Evolutionary conservation across 73 alveolate species (phyloP), one percentile per base, ranked within the genome.

Genomic region (Paramecium bursaria): DNA sequence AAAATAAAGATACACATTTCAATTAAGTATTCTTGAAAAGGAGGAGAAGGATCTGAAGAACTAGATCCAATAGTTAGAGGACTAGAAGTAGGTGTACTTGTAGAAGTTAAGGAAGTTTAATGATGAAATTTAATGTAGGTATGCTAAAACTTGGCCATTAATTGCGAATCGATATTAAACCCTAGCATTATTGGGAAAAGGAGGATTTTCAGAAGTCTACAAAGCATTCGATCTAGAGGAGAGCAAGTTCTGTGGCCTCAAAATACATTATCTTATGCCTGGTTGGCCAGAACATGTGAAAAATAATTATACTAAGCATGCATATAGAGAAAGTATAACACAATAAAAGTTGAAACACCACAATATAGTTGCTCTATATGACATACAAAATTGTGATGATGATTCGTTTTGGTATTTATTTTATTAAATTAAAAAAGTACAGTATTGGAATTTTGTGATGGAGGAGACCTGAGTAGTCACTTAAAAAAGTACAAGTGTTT

Each of bases 191-290:
- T 90, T 97, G 50, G 99, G 99, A 2, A 93, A 95, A 85, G 99
- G 99, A 11, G 99, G 99, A 2, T 96, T 95, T 74, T 91, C 98
- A 61, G 99, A 97, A 74, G 99, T 97, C 47, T 97, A 96, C 76
- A 95, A 94, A 87, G 99, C 98, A 0, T 97, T 88, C 75, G 99
- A 97, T 88, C 87, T 96, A 44, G 93, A 93, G 50, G 94, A 91
- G 60, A 95, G 94, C 90, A 85, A 92, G 61, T 92, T 90, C 19
- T 97, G 95, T 11, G 99, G 99, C 17, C 86, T 95, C 54, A 97
- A 97, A 89, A 87, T 97, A 52, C 99, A 97, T 90, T 96, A 96
- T 48, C 88, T 97, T 39, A 94, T 93, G 73, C 94, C 92, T 49
- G 87, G 87, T 73, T 96, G 99, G 99, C 87, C 88, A 73, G 99